Conservation (phyloP, 768 basidiomycete species). For the Suillus sp. region DNA sequence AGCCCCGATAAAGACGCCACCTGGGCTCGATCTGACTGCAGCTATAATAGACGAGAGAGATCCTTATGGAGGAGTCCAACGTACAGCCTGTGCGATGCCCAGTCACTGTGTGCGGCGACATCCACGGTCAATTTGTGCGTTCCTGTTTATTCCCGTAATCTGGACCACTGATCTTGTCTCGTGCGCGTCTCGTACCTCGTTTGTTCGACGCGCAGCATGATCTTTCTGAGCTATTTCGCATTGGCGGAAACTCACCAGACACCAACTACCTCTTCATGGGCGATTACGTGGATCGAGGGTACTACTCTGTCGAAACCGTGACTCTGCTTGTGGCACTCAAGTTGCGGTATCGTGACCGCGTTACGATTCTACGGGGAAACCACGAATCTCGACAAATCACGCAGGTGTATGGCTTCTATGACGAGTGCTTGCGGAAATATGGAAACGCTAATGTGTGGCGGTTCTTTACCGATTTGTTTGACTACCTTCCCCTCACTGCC, state of each 20-base stretch:
- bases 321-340: slow-evolving; percentile 96
- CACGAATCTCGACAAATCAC: slow-evolving; percentile 99
- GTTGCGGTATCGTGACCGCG: slow-evolving; percentile 95
- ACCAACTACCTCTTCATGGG: slow-evolving; percentile 99
- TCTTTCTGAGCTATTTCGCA: slow-evolving; percentile 97
- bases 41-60: slow-evolving; percentile 83
- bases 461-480: slow-evolving; percentile 98
- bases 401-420: slow-evolving; percentile 99
- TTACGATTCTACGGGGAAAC: slow-evolving; percentile 97
- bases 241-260: slow-evolving; percentile 97
- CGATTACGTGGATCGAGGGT: slow-evolving; percentile 98
- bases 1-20: slow-evolving; percentile 15
- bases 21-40: slow-evolving; percentile 20
- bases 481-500: slow-evolving; percentile 95
- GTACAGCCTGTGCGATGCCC: slow-evolving; percentile 98
- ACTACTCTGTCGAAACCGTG: slow-evolving; percentile 99
- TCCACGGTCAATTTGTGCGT: slow-evolving; percentile 99
- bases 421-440: slow-evolving; percentile 99
- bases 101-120: slow-evolving; percentile 99
- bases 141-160: slow-evolving; percentile 23
- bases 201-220: slow-evolving; percentile 77
- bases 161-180: slow-evolving; percentile 27
- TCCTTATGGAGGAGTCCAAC: slow-evolving; percentile 98
- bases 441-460: slow-evolving; percentile 99
- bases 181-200: slow-evolving; percentile 11